Evolutionary conservation across 176 grass and related monocot genomes (phyloP).

Genomic region (Tillandsia fasciculata): DNA sequence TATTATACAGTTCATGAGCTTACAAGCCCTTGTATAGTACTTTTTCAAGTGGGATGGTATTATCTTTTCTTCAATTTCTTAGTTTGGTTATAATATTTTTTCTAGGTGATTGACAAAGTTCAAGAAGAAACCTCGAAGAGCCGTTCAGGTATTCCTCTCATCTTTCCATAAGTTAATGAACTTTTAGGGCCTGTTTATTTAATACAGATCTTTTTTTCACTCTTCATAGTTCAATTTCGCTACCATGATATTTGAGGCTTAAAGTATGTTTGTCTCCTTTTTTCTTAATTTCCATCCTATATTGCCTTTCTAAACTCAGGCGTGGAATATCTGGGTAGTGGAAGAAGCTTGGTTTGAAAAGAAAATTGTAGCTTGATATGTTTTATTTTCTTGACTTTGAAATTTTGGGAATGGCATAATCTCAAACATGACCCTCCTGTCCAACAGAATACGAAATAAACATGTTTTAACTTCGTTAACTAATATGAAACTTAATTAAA

Average conservation of each 20-base stretch:
- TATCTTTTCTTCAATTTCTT: not conserved
- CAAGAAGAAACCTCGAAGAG: conserved; percentile 97
- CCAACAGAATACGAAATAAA: not conserved
- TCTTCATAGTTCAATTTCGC: too few relatives aligned
- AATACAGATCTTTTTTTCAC: too few relatives aligned
- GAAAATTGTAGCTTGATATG: too few relatives aligned
- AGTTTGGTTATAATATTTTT: conserved; percentile 1
- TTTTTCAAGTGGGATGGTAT: not conserved
- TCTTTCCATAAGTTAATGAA: not conserved
- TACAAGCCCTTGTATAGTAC: not conserved
- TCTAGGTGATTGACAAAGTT: conserved; percentile 96
- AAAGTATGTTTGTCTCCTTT: too few relatives aligned
- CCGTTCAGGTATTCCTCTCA: conserved; percentile 47
- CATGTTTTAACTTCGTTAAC: not conserved
- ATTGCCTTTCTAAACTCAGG: too few relatives aligned
- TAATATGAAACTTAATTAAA: not conserved
- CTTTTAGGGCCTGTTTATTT: not conserved
- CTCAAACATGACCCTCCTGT: too few relatives aligned
- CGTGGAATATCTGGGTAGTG: too few relatives aligned
- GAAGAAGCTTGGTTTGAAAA: too few relatives aligned
- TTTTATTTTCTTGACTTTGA: too few relatives aligned
- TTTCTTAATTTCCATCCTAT: too few relatives aligned
- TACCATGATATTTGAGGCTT: too few relatives aligned
- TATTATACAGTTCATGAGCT: not conserved
- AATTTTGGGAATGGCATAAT: too few relatives aligned